phyloP scores from a whole-genome alignment of 164 flowering plant species.

The Vitis cinerea region DNA sequence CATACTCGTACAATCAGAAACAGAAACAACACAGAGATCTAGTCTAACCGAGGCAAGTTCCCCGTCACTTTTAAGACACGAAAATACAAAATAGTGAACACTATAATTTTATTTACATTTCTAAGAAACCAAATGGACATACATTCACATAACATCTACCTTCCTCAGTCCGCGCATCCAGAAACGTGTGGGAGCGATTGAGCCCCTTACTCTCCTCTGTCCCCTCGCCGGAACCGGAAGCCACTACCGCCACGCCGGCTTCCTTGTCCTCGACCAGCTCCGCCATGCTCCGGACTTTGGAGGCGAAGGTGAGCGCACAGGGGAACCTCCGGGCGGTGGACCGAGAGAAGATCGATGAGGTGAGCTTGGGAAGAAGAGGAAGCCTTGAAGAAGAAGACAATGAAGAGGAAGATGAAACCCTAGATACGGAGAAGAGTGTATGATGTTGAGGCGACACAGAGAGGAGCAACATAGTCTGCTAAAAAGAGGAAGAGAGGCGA shows the following conservation, averaged over 20 bases:
- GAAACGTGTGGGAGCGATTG: conserved; percentile 40
- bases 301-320: conserved; percentile 7
- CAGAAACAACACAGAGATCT: too few relatives aligned
- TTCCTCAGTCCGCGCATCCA: conserved; percentile 45
- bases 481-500: conserved; percentile 2
- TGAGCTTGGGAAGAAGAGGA: conserved; percentile 3
- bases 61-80: too few relatives aligned
- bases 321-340: conserved; percentile 6
- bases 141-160: conserved; percentile 24
- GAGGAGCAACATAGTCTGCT: conserved; percentile 24
- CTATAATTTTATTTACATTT: not conserved
- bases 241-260: conserved; percentile 6
- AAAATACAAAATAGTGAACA: too few relatives aligned
- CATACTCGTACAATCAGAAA: too few relatives aligned
- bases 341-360: conserved; percentile 2
- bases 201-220: conserved; percentile 4
- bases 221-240: conserved; percentile 12
- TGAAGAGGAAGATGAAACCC: conserved; percentile 18
- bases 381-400: conserved; percentile 7
- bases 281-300: conserved; percentile 34
- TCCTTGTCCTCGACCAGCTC: conserved; percentile 43
- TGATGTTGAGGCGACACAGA: conserved; percentile 22
- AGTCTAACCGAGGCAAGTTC: too few relatives aligned
- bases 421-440: conserved; percentile 16
- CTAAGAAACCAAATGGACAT: not conserved